phyloP scores from a whole-genome alignment of 2,329 filamentous ascomycete species.

The Hymenotorrendiella dingleyae region DNA sequence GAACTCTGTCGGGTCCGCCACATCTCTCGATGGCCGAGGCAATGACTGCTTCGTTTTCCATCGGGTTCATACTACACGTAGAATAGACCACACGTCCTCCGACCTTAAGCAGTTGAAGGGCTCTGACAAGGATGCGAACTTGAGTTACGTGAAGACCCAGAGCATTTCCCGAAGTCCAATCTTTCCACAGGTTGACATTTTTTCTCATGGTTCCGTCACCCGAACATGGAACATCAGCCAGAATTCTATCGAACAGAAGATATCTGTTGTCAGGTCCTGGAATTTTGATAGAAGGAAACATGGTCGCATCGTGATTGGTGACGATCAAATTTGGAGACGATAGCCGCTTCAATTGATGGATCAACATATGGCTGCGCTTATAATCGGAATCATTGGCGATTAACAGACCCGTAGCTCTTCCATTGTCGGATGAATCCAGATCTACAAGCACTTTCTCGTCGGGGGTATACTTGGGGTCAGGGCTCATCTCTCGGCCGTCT shows the following conservation, averaged over 20 bases:
- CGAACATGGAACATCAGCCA: slow-evolving; percentile 95
- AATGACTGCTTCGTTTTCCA: slow-evolving; percentile 93
- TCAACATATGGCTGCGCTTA: slow-evolving; percentile 92
- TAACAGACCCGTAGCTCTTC: slow-evolving; percentile 82
- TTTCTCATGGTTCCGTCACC: slow-evolving; percentile 92
- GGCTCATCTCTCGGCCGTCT: slow-evolving; percentile 50
- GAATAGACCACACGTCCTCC: slow-evolving; percentile 95
- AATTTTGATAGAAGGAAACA: slow-evolving; percentile 85
- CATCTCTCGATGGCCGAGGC: slow-evolving; percentile 84
- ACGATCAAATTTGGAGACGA: slow-evolving; percentile 96
- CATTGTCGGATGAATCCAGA: slow-evolving; percentile 64
- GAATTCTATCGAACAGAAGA: slow-evolving; percentile 92
- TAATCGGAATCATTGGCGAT: slow-evolving; percentile 97
- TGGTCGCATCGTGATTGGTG: slow-evolving; percentile 94
- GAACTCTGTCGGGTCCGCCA: slow-evolving; percentile 74
- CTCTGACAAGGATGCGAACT: slow-evolving; percentile 81
- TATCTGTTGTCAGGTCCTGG: slow-evolving; percentile 59
- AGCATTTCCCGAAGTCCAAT: slow-evolving; percentile 85
- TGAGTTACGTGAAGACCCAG: slow-evolving; percentile 85
- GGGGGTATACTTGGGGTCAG: slow-evolving; percentile 40
- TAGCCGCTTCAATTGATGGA: slow-evolving; percentile 94
- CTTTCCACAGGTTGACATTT: slow-evolving; percentile 90
- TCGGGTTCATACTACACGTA: slow-evolving; percentile 97
- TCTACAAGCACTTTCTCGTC: slow-evolving; percentile 42
- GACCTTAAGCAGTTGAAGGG: slow-evolving; percentile 92